A percentile compares a stretch with the other conserved stretches of the same genome.
phyloP scores from a whole-genome alignment of 768 basidiomycete species.

The Mycena latifolia region DNA sequence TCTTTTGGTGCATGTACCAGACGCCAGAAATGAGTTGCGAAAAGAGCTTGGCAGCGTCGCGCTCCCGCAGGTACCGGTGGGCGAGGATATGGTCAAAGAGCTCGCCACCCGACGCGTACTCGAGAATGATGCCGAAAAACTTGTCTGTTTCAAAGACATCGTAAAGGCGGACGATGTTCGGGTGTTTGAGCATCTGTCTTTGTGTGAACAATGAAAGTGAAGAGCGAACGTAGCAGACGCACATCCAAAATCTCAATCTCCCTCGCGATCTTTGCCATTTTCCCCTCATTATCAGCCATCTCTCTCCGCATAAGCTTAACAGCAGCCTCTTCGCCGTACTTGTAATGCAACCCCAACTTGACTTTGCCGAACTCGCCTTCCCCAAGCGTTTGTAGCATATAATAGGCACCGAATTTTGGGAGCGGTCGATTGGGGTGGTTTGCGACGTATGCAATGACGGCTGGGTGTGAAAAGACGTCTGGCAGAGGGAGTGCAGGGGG shows the following conservation, averaged over 20 bases:
- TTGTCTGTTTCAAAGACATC: conserved; percentile 99
- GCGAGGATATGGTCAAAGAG: conserved; percentile 99
- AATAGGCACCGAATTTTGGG: conserved; percentile 95
- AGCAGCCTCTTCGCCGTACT: conserved; percentile 97
- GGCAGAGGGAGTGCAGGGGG: conserved; percentile 62
- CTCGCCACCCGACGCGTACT: conserved; percentile 98
- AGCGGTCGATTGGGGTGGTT: conserved; percentile 87
- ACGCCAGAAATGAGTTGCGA: conserved; percentile 99
- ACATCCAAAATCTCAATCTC: conserved; percentile 98
- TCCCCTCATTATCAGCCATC: conserved; percentile 85
- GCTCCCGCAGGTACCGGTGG: conserved; percentile 94
- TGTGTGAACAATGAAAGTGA: conserved; percentile 25
- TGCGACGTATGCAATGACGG: conserved; percentile 81
- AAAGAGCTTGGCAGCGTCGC: conserved; percentile 95
- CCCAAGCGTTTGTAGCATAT: conserved; percentile 94
- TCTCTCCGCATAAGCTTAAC: conserved; percentile 96
- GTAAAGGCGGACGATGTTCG: conserved; percentile 97
- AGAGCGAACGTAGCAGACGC: conserved; percentile 45
- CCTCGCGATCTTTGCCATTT: conserved; percentile 95
- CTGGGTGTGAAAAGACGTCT: conserved; percentile 88
- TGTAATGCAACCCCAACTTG: conserved; percentile 92
- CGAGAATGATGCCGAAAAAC: conserved; percentile 99
- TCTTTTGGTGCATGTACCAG: conserved; percentile 89
- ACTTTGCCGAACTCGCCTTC: conserved; percentile 99
- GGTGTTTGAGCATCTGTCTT: conserved; percentile 88